Evolutionary conservation across 768 basidiomycete genomes (phyloP).

Genomic region (Leccinum subtestaceum): DNA sequence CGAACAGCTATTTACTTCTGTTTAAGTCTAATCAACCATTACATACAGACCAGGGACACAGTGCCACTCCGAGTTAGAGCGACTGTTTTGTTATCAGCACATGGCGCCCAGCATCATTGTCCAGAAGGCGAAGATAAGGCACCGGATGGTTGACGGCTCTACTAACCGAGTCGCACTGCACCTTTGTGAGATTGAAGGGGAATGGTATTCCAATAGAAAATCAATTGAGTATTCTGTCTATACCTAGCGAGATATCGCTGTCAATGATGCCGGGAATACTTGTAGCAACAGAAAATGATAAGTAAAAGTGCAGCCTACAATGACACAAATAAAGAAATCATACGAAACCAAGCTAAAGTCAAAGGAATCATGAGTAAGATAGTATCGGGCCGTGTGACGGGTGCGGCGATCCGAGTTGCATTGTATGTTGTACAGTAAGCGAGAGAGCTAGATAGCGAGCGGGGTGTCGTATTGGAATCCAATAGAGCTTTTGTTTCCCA

Average conservation of each 20-base stretch:
- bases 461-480: conserved; percentile 8
- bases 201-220: conserved; percentile 17
- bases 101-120: background rate
- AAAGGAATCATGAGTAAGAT: conserved; percentile 19
- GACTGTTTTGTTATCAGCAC: background rate
- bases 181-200: background rate
- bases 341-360: conserved; percentile 19
- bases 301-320: conserved; percentile 27
- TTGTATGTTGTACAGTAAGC: conserved; percentile 27
- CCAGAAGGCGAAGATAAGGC: background rate
- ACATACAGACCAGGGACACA: background rate
- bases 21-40: conserved; percentile 24
- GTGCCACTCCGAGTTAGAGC: background rate
- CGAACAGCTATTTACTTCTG: conserved; percentile 22
- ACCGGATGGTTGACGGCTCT: background rate
- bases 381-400: conserved; percentile 8
- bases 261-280: conserved; percentile 25
- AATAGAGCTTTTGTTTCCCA: conserved; percentile 7
- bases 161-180: background rate
- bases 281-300: conserved; percentile 31
- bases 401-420: conserved; percentile 18
- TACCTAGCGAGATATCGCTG: conserved; percentile 29
- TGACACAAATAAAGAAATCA: conserved; percentile 28
- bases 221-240: conserved; percentile 23
- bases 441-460: conserved; percentile 16